These are phyloP conservation scores for Plantago rigida DNA, from an alignment of 305 asterid species.

Conservation along the genomic window DNA sequence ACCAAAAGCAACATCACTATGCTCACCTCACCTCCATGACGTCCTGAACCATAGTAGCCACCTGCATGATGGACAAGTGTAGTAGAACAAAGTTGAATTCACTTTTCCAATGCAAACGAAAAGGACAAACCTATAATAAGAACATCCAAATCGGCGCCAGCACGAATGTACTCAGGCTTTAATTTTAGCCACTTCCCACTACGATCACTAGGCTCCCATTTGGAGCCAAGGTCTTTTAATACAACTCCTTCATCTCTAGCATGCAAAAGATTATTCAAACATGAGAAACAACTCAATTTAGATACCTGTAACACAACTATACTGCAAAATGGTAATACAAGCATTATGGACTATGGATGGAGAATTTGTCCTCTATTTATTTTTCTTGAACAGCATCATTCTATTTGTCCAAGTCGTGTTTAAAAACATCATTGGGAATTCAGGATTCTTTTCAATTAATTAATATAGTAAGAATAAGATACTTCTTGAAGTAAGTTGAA, in stretches of 20 bases:
- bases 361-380: neutral
- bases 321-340: constrained; percentile 2
- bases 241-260: constrained; percentile 87
- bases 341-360: neutral
- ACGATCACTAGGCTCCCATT: constrained; percentile 98
- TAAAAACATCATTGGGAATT: too few relatives aligned
- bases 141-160: constrained; percentile 87
- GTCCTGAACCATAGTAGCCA: constrained; percentile 97
- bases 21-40: constrained; percentile 90
- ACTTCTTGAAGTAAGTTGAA: too few relatives aligned
- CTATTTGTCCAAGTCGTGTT: too few relatives aligned
- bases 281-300: constrained; percentile 25
- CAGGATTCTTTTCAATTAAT: too few relatives aligned
- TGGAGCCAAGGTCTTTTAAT: constrained; percentile 77
- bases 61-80: constrained; percentile 42
- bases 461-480: too few relatives aligned
- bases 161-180: constrained; percentile 89
- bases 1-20: constrained; percentile 23
- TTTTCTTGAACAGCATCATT: too few relatives aligned
- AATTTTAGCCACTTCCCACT: constrained; percentile 94
- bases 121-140: constrained; percentile 63
- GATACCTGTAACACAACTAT: constrained; percentile 12
- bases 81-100: constrained; percentile 20
- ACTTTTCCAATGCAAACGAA: constrained; percentile 10
- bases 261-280: constrained; percentile 17